Base-by-base conservation (phyloP, 108 stramenopile species). In the Aurantiochytrium sp. region DNA sequence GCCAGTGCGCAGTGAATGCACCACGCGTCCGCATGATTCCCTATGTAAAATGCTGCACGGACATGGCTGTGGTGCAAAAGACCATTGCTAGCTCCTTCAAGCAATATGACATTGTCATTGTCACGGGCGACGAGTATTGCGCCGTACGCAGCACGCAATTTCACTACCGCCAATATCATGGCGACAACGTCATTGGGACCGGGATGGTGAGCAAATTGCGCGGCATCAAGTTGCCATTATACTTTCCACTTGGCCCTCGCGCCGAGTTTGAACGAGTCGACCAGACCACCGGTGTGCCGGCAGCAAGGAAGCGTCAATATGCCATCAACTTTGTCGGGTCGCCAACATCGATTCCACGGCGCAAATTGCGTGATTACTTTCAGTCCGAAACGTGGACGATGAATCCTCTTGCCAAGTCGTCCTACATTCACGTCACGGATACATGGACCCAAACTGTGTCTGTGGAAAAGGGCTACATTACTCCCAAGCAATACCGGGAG, bases 401-500 rank as follows among this genome's bases (percentile, higher is more conserved):
- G 25, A 83, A 53, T 45, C 45, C 45, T 14, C 51, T 83, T 25
- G 12, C 76, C 76, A 25, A 21, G 3, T 28, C 76, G 0, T 83
- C 76, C 6, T 83, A 45, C 23, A 83, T 83, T 53, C 76, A 83
- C 76, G 51, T 83, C 76, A 83, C 76, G 10, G 76, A 83, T 23
- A 83, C 4, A 3, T 83, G 76, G 76, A 83, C 76, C 10, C 76
- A 83, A 4, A 47, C n/a, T 12, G 51, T 83, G 6, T 21, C 19
- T 23, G 49, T 16, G 51, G 28, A 10, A 6, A 83, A 28, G 51
- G 76, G 76, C n/a, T 83, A 83, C 23, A 83, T 83, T 45, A 45
- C 76, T 0, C 76, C 91, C 16, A 58, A 89, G 29, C 35, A 16
- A 18, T 93, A 93, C 60, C 72, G 88, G 49, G 44, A 91, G 18